phyloP scores from a whole-genome alignment of 805 yeast genomes.

The Ogataea chonburiensis region DNA sequence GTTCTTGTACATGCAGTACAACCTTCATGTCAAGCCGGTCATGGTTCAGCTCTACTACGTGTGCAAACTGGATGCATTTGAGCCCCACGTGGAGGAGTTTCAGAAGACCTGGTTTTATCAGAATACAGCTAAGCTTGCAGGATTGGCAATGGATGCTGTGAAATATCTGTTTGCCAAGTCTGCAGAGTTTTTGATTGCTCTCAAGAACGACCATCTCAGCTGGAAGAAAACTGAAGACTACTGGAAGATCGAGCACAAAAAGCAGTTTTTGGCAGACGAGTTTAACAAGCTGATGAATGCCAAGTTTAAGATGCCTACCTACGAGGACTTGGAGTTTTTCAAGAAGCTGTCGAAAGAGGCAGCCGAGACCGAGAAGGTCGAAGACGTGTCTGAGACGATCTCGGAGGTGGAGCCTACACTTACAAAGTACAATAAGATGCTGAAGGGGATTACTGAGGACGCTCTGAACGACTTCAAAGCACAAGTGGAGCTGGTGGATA shows the following conservation, averaged over 20 bases:
- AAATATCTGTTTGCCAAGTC: constrained; percentile 11
- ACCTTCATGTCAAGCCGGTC: constrained; percentile 25
- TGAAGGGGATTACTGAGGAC: constrained; percentile 38
- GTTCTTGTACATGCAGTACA: constrained; percentile 20
- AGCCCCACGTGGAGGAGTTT: constrained; percentile 20
- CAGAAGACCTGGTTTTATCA: constrained; percentile 15
- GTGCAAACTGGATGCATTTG: constrained; percentile 20
- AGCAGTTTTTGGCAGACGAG: constrained; percentile 32
- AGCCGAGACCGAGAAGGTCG: constrained; percentile 10
- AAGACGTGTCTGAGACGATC: constrained; percentile 14
- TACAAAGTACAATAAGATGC: constrained; percentile 31
- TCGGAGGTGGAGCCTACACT: constrained; percentile 22
- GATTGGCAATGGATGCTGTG: constrained; percentile 5
- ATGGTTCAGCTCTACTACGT: constrained; percentile 9
- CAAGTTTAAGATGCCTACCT: constrained; percentile 29
- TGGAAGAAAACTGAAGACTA: constrained; percentile 29
- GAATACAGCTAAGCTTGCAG: constrained; percentile 8
- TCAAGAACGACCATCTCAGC: constrained; percentile 21
- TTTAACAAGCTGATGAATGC: constrained; percentile 31
- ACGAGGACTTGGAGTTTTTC: constrained; percentile 26
- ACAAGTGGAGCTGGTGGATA: constrained; percentile 35
- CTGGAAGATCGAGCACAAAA: constrained; percentile 31
- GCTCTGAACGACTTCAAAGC: constrained; percentile 39
- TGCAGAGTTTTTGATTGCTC: constrained; percentile 15
- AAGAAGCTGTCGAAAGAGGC: constrained; percentile 19